Conservation (phyloP, 352 stramenopile species). For the Globisporangium cylindrosporum region DNA sequence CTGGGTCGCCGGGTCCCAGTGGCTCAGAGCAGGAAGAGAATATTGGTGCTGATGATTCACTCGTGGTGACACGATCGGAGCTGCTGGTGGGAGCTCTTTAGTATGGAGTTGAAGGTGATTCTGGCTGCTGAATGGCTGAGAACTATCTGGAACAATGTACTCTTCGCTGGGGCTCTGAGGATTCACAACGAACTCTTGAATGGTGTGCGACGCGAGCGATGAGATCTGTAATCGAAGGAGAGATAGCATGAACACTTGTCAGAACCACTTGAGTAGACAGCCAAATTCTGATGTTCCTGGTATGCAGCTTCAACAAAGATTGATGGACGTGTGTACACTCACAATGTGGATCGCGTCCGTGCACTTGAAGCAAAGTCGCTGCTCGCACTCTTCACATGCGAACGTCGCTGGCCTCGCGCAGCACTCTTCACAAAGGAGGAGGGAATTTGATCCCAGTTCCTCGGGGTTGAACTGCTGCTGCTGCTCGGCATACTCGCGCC, state of each 20-base stretch:
- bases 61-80: slow-evolving; percentile 10
- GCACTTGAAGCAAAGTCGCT: slow-evolving; percentile 56
- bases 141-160: too few species aligned
- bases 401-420: slow-evolving; percentile 22
- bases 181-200: slow-evolving; percentile 11
- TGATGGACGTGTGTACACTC: slow-evolving; percentile 11
- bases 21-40: neutral
- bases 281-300: neutral
- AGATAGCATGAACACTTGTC: neutral
- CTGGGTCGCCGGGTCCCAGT: slow-evolving; percentile 17
- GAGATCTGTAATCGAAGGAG: slow-evolving; percentile 34
- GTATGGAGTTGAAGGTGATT: neutral
- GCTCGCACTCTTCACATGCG: slow-evolving; percentile 42
- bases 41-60: neutral
- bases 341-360: slow-evolving; percentile 79
- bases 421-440: slow-evolving; percentile 54
- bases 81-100: slow-evolving; percentile 11
- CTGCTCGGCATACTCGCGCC: neutral
- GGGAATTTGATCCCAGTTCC: neutral
- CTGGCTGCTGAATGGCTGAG: neutral
- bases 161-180: neutral
- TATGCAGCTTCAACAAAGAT: too few species aligned
- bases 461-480: neutral
- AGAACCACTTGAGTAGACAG: neutral
- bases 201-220: slow-evolving; percentile 31